A percentile compares a stretch with the other conserved stretches of the same genome.
Evolutionary conservation across 371 early-diverging fungal species (phyloP).

Genomic region (Haplosporangium sp.): DNA sequence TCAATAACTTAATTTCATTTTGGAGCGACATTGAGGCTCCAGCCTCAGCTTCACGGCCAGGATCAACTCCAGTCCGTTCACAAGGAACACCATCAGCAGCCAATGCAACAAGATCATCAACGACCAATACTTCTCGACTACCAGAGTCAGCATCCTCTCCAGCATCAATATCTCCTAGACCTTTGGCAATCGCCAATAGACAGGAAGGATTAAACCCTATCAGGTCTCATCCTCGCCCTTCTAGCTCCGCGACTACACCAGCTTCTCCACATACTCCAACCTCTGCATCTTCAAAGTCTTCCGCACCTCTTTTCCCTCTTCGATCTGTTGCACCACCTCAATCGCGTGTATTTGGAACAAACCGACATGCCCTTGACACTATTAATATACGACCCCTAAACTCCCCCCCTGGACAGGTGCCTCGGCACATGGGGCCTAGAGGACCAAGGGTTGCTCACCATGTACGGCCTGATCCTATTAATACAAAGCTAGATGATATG

Average conservation of each 20-base stretch:
- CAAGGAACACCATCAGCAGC: background rate
- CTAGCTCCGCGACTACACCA: background rate
- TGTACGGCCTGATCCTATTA: conserved; percentile 10
- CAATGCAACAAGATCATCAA: background rate
- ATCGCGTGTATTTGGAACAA: conserved; percentile 43
- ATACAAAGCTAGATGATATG: background rate
- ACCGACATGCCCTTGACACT: conserved; percentile 41
- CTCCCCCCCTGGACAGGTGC: conserved; percentile 12
- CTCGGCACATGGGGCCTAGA: background rate
- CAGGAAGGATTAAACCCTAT: background rate
- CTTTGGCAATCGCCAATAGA: background rate
- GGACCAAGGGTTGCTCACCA: conserved; percentile 26
- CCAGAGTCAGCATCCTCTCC: background rate
- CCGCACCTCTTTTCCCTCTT: conserved; percentile 42
- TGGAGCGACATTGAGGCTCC: conserved; percentile 43
- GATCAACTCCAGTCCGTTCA: background rate
- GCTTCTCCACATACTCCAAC: background rate
- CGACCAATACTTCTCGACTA: background rate
- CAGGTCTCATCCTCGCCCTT: background rate
- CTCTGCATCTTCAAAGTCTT: background rate
- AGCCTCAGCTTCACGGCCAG: background rate
- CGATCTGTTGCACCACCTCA: conserved; percentile 51
- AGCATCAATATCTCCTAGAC: conserved; percentile 1
- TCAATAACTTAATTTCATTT: conserved; percentile 52
- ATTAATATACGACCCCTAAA: conserved; percentile 16